Evolutionary conservation across 441 rosid species (phyloP).

Genomic region (Jatropha multifida): DNA sequence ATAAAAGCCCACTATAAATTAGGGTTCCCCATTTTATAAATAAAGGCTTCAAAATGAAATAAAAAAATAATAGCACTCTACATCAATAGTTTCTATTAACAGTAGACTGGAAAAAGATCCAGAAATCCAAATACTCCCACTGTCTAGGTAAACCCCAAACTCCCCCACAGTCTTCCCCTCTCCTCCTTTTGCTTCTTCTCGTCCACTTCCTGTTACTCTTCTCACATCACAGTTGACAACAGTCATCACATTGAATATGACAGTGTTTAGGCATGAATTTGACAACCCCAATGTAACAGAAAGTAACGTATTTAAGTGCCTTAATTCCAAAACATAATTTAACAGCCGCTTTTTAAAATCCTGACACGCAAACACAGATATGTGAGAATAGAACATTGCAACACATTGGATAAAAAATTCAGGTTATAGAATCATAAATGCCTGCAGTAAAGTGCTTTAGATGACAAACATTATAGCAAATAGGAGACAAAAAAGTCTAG

Average conservation of each 20-base stretch:
- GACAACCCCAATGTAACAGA: neutral
- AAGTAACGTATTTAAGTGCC: neutral
- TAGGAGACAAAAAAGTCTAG: neutral
- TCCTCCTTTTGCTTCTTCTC: neutral
- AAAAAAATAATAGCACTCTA: neutral
- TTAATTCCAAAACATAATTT: neutral
- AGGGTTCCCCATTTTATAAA: neutral
- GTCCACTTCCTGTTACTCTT: neutral
- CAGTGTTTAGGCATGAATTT: neutral
- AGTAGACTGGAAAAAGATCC: neutral
- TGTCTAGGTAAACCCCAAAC: neutral
- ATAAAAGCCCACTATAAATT: neutral
- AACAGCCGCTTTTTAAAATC: neutral
- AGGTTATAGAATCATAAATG: neutral
- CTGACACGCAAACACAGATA: neutral
- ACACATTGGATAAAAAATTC: slow-evolving; percentile 2
- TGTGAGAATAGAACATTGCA: neutral
- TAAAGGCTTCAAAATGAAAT: neutral
- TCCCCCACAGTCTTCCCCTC: neutral
- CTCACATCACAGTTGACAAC: neutral
- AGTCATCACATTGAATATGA: neutral
- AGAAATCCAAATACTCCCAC: neutral
- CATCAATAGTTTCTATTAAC: neutral
- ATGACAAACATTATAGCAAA: neutral
- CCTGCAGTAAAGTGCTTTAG: neutral